phyloP scores from a whole-genome alignment of 2,329 filamentous ascomycete genomes.

The Penicillium polonicum region DNA sequence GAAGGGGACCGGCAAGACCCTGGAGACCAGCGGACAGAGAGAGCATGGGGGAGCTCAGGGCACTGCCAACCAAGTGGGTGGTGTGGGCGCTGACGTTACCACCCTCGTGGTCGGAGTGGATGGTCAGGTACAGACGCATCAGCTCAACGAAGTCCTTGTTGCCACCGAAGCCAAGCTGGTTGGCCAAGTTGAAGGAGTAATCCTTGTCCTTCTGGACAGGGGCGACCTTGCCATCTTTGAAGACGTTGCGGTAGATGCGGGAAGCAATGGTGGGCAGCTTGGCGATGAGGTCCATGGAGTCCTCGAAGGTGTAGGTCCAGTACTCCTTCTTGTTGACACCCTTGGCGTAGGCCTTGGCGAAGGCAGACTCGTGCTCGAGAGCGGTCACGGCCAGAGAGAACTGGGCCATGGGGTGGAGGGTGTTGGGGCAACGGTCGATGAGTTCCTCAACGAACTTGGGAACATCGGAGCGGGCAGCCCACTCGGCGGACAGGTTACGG shows the following conservation, averaged over 20 bases:
- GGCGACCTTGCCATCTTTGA: conserved; percentile 99
- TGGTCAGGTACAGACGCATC: conserved; percentile 98
- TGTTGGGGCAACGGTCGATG: conserved; percentile 98
- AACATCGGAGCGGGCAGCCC: conserved; percentile 94
- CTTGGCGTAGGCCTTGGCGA: conserved; percentile 98
- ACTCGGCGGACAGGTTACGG: conserved; percentile 95
- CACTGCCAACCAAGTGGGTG: conserved; percentile 94
- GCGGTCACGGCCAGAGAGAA: conserved; percentile 97
- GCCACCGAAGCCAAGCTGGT: conserved; percentile 94
- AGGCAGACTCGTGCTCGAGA: conserved; percentile 96
- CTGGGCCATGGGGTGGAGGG: conserved; percentile 99
- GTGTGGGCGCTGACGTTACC: conserved; percentile 98
- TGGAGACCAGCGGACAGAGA: conserved; percentile 95
- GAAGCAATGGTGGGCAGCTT: conserved; percentile 98
- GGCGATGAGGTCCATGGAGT: conserved; percentile 99
- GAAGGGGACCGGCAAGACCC: conserved; percentile 95
- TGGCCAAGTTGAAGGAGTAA: conserved; percentile 98
- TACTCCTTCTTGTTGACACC: conserved; percentile 99
- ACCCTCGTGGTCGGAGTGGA: conserved; percentile 99
- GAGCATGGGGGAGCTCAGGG: conserved; percentile 95
- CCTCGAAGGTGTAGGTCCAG: conserved; percentile 99
- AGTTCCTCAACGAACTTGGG: conserved; percentile 99
- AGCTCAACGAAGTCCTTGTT: conserved; percentile 98
- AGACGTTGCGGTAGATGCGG: conserved; percentile 99
- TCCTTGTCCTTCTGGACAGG: conserved; percentile 98